Conservation (phyloP, 306 rosid genomes). For the Ceratonia siliqua region DNA sequence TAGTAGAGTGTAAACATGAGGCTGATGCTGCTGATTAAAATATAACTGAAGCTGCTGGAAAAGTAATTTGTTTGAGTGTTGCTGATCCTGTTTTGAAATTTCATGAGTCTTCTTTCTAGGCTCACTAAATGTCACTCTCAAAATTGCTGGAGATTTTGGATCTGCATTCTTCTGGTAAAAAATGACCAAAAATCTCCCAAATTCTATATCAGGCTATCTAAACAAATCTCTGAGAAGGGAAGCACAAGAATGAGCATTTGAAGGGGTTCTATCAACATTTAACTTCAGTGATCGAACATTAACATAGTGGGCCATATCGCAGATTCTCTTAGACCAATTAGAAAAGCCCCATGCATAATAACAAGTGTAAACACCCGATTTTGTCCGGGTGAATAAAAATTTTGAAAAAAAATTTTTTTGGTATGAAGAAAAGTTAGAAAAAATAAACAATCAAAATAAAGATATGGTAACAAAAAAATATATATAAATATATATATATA, state of each 20-base stretch:
- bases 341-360: conserved; percentile 98
- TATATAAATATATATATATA: too few species aligned
- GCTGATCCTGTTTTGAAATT: conserved; percentile 71
- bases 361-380: too few species aligned
- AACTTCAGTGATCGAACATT: conserved; percentile 65
- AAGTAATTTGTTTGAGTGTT: conserved; percentile 81
- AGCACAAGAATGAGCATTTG: conserved; percentile 92
- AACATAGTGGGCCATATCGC: conserved; percentile 79
- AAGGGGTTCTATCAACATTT: conserved; percentile 73
- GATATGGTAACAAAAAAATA: too few species aligned
- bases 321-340: conserved; percentile 93
- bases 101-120: conserved; percentile 73
- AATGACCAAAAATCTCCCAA: conserved; percentile 92
- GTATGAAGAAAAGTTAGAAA: too few species aligned
- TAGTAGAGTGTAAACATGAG: conserved; percentile 88
- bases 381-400: too few species aligned
- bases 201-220: conserved; percentile 94
- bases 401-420: too few species aligned
- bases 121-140: conserved; percentile 83
- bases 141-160: conserved; percentile 84
- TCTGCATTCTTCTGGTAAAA: conserved; percentile 69
- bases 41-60: conserved; percentile 98
- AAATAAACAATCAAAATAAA: too few species aligned
- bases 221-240: conserved; percentile 91
- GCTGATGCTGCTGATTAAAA: conserved; percentile 90